Conservation (phyloP, 2,329 filamentous ascomycete genomes). For the Alternaria longipes region DNA sequence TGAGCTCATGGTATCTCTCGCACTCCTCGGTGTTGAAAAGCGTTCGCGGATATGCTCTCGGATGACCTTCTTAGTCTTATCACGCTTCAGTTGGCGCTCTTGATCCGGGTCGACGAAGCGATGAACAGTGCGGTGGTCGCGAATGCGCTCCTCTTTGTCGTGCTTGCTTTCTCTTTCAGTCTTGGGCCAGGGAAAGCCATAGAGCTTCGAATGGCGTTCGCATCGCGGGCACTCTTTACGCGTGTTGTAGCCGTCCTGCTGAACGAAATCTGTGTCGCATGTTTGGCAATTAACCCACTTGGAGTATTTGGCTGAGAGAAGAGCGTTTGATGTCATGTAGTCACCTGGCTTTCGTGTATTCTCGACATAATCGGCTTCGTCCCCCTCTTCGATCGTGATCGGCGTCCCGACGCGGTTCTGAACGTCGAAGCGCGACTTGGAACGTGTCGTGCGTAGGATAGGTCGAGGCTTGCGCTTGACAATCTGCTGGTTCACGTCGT, state of each 20-base stretch:
- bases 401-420: slow-evolving; percentile 43
- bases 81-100: slow-evolving; percentile 47
- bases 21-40: slow-evolving; percentile 40
- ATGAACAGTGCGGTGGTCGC: slow-evolving; percentile 88
- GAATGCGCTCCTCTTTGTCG: slow-evolving; percentile 73
- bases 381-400: slow-evolving; percentile 32
- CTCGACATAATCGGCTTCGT: slow-evolving; percentile 33
- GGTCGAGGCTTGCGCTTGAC: slow-evolving; percentile 47
- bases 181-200: slow-evolving; percentile 96
- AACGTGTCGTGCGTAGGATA: slow-evolving; percentile 46
- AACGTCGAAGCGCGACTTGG: slow-evolving; percentile 42
- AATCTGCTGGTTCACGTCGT: slow-evolving; percentile 48
- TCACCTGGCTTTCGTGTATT: slow-evolving; percentile 55
- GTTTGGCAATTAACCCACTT: slow-evolving; percentile 89
- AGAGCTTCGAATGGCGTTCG: slow-evolving; percentile 93
- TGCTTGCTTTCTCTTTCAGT: slow-evolving; percentile 79
- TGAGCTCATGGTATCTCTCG: slow-evolving; percentile 36
- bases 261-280: slow-evolving; percentile 84
- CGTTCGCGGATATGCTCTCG: slow-evolving; percentile 34
- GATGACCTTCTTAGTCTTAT: slow-evolving; percentile 37
- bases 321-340: slow-evolving; percentile 80
- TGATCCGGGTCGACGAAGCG: slow-evolving; percentile 83
- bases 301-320: slow-evolving; percentile 80
- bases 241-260: slow-evolving; percentile 85
- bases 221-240: slow-evolving; percentile 88